These are phyloP conservation scores for Opeltia flavorubescens DNA, from an alignment of 495 filamentous ascomycete species.

Conservation along the genomic window DNA sequence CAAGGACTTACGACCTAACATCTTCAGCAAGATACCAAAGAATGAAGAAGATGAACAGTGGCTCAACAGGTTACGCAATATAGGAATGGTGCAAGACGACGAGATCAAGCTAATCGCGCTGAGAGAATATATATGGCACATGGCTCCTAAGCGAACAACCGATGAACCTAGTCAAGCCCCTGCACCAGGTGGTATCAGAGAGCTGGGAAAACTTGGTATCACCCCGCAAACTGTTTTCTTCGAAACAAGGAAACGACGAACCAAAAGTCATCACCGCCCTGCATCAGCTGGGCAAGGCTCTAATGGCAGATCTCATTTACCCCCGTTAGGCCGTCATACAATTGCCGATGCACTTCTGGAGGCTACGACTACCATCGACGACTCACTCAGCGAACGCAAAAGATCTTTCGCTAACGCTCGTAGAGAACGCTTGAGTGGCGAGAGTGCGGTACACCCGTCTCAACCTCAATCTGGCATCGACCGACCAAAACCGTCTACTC, in stretches of 20 bases:
- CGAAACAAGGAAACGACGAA: slow-evolving; percentile 39
- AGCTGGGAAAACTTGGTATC: slow-evolving; percentile 54
- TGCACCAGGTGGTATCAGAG: slow-evolving; percentile 54
- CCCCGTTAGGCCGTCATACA: slow-evolving; percentile 47
- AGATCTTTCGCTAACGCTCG: slow-evolving; percentile 38
- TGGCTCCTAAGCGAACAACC: slow-evolving; percentile 53
- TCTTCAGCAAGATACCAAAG: slow-evolving; percentile 29
- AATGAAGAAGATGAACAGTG: slow-evolving; percentile 97
- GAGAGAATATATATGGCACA: slow-evolving; percentile 82
- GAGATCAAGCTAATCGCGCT: slow-evolving; percentile 81
- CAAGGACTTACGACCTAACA: slow-evolving; percentile 21
- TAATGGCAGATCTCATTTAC: slow-evolving; percentile 21
- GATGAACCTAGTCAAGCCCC: slow-evolving; percentile 28
- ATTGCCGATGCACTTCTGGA: slow-evolving; percentile 86
- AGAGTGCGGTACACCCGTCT: slow-evolving; percentile 6
- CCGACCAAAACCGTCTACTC: no score
- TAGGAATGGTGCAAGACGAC: slow-evolving; percentile 72
- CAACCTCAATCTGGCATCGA: no score
- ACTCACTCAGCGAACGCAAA: slow-evolving; percentile 42
- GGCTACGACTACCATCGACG: slow-evolving; percentile 79
- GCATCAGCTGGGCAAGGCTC: slow-evolving; percentile 15
- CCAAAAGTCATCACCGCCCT: slow-evolving; percentile 27
- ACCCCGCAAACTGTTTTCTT: slow-evolving; percentile 85
- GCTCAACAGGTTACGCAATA: slow-evolving; percentile 67
- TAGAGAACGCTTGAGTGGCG: slow-evolving; percentile 28